A percentile compares a stretch with the other conserved stretches of the same genome.
phyloP scores from a whole-genome alignment of 2,329 filamentous ascomycete genomes.

The Colletotrichum cuscutae region DNA sequence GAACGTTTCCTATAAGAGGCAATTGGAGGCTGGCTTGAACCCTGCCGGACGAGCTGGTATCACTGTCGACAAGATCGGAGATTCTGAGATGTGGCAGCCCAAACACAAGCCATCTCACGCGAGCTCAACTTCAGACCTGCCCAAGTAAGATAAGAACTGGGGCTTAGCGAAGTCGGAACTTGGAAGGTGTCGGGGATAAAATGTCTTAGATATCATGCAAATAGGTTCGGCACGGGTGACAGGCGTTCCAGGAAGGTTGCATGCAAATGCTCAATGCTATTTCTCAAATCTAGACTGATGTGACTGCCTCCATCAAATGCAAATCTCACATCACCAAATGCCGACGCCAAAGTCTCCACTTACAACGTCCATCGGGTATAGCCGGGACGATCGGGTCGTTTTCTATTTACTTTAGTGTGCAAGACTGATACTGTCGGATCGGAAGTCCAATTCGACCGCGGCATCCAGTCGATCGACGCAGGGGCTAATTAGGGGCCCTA shows the following conservation, averaged over 20 bases:
- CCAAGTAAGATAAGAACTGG: background rate
- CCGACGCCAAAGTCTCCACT: too few species aligned
- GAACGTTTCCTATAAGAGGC: constrained; percentile 62
- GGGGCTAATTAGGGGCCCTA: too few species aligned
- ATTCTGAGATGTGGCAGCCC: constrained; percentile 39
- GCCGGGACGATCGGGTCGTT: background rate
- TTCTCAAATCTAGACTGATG: too few species aligned
- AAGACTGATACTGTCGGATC: too few species aligned
- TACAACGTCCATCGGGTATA: background rate
- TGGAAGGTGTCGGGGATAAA: background rate
- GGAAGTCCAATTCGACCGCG: too few species aligned
- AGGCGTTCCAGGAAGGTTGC: too few species aligned
- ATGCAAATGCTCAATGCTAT: too few species aligned
- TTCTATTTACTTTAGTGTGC: background rate
- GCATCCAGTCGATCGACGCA: too few species aligned
- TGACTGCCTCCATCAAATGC: too few species aligned
- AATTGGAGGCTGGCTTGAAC: constrained; percentile 60
- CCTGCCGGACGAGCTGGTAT: constrained; percentile 57
- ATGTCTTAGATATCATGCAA: background rate
- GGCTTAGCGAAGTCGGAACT: background rate
- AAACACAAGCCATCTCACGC: background rate
- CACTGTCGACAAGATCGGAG: constrained; percentile 52
- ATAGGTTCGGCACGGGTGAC: background rate
- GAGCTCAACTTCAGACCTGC: background rate
- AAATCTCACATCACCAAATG: background rate